Conservation (phyloP, 2,329 filamentous ascomycete species). For the Elsinoe fawcettii region DNA sequence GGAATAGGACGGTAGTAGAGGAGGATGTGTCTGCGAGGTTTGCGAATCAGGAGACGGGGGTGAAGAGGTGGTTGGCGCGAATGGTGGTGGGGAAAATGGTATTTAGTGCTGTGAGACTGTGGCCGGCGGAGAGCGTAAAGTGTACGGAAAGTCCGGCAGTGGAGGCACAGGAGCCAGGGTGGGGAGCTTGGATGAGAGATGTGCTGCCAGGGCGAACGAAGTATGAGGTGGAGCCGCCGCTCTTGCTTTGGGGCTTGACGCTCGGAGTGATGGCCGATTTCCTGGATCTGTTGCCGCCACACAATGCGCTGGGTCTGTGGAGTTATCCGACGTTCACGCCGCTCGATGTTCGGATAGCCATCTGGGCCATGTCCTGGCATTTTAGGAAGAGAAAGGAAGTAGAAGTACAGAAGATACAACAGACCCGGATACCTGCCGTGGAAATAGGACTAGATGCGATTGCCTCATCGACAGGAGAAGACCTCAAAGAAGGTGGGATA, state of each 20-base stretch:
- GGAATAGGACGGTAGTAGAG: slow-evolving; percentile 53
- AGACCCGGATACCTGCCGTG: slow-evolving; percentile 16
- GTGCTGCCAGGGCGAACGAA: neutral
- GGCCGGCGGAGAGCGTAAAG: slow-evolving; percentile 54
- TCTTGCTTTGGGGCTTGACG: slow-evolving; percentile 62
- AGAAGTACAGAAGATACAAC: slow-evolving; percentile 19
- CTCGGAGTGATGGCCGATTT: slow-evolving; percentile 61
- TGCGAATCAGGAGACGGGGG: slow-evolving; percentile 47
- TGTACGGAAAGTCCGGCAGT: slow-evolving; percentile 38
- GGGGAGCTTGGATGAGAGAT: neutral
- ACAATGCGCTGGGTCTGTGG: slow-evolving; percentile 56
- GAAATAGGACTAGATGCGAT: slow-evolving; percentile 26
- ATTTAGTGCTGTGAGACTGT: slow-evolving; percentile 56
- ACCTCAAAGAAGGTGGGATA: slow-evolving; percentile 14
- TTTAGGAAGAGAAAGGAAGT: slow-evolving; percentile 46
- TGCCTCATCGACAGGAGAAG: slow-evolving; percentile 18
- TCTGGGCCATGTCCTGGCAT: slow-evolving; percentile 52
- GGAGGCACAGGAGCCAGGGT: neutral
- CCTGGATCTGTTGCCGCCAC: slow-evolving; percentile 58
- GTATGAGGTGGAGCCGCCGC: slow-evolving; percentile 32
- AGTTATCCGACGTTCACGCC: slow-evolving; percentile 61
- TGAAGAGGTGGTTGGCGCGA: slow-evolving; percentile 48
- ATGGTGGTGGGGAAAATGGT: slow-evolving; percentile 57
- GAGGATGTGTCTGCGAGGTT: slow-evolving; percentile 58
- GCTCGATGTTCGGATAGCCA: slow-evolving; percentile 51